A percentile compares a stretch with the other conserved stretches of the same genome.
These are phyloP conservation scores for Taphrina pruni DNA, from an alignment of 1,139 yeast genomes.

Conservation along the genomic window DNA sequence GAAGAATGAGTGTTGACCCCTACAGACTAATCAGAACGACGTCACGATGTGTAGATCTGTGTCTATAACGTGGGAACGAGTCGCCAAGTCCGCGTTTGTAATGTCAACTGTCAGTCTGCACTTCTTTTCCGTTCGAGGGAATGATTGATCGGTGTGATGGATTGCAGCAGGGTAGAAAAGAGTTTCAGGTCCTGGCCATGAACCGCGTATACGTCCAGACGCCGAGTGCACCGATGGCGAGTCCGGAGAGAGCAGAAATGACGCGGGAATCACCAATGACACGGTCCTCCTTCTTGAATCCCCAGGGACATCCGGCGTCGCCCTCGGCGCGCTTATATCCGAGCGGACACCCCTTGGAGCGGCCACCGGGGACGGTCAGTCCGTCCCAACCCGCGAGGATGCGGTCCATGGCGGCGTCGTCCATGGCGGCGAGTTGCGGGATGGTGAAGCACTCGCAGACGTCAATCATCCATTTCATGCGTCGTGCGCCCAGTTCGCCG, in stretches of 20 bases:
- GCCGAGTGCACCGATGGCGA: slow-evolving; percentile 22
- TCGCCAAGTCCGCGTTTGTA: too few relatives aligned
- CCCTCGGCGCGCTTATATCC: slow-evolving; percentile 36
- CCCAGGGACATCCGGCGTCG: slow-evolving; percentile 39
- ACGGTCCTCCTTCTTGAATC: slow-evolving; percentile 36
- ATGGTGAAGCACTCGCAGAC: slow-evolving; percentile 46
- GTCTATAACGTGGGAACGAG: too few relatives aligned
- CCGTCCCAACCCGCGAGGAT: slow-evolving; percentile 39
- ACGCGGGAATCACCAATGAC: slow-evolving; percentile 31
- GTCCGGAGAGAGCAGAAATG: slow-evolving; percentile 26
- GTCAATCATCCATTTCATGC: slow-evolving; percentile 46
- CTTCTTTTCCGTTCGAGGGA: too few relatives aligned
- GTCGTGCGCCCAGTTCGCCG: slow-evolving; percentile 40
- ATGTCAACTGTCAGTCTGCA: too few relatives aligned
- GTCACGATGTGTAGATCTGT: too few relatives aligned
- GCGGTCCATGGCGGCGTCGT: slow-evolving; percentile 42
- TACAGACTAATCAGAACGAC: too few relatives aligned
- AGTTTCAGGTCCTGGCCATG: neutral
- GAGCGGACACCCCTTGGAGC: slow-evolving; percentile 27
- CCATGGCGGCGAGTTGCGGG: slow-evolving; percentile 43
- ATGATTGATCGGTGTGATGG: too few relatives aligned
- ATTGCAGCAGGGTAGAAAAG: neutral
- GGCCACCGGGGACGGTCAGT: slow-evolving; percentile 32
- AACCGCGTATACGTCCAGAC: slow-evolving; percentile 22
- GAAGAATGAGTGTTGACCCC: too few relatives aligned